phyloP scores from a whole-genome alignment of 176 grass and related monocot genomes.

The Zoysia pacifica region DNA sequence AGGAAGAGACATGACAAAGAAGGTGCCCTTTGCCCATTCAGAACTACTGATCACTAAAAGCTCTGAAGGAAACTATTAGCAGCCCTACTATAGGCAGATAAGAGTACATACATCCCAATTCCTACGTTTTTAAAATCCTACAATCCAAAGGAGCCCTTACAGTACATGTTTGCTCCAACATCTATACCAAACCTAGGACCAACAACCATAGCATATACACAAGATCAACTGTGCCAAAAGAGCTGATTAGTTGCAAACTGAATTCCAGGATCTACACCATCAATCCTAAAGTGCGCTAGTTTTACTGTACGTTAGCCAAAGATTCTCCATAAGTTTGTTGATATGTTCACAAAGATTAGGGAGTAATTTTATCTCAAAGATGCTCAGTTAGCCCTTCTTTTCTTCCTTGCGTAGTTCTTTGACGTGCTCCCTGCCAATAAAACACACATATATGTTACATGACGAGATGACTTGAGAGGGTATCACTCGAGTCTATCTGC shows the following conservation, averaged over 20 bases:
- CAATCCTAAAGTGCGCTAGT: background rate
- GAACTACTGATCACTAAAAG: no score
- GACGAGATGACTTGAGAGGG: background rate
- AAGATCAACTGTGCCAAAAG: background rate
- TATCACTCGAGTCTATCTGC: background rate
- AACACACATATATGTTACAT: background rate
- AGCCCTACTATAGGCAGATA: no score
- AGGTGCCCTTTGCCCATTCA: no score
- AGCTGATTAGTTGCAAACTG: no score
- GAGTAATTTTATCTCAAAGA: background rate
- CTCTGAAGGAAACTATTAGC: no score
- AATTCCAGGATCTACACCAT: background rate
- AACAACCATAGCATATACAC: no score
- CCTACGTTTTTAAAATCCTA: no score
- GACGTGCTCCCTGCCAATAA: constrained; percentile 5
- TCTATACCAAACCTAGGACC: no score
- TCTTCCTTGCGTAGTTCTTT: background rate
- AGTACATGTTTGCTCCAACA: no score
- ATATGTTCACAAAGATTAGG: background rate
- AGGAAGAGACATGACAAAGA: no score
- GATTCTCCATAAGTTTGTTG: background rate
- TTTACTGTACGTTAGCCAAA: background rate
- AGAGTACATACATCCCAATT: no score
- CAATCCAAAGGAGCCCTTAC: no score
- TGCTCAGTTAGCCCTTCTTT: background rate